Base-by-base conservation (phyloP, 179 eudicot species). In the Silene coronaria region DNA sequence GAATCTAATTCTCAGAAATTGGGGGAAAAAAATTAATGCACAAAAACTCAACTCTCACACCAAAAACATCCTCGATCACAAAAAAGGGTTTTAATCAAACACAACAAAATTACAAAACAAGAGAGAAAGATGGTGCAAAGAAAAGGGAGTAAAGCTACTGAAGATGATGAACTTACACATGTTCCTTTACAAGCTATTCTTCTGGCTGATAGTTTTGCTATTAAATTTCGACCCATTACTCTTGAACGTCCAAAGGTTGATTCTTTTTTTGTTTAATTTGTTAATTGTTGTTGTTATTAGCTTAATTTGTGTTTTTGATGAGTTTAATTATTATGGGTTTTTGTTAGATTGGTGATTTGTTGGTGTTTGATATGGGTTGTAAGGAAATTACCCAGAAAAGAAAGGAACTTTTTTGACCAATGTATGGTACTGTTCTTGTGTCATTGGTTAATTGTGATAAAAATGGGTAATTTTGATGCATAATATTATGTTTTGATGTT, bases 171-270 rank as follows among this genome's bases (percentile, higher is more conserved):
- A 79, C 82, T 91, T 14, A 77, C 84, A 24, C 90, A 85, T 59
- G 91, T 65, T 1, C 88, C 92, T 12, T 82, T 93, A 30, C 97
- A 91, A 78, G 98, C 97, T 61, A 77, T 93, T 70, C 84, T 93
- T 0, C 84, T 93, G 74, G 97, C 97, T 32, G 97, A 93, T 78
- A 89, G 92, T 75, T 93, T 93, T 71, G 87, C 96, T 78, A 90
- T 90, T 66, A 88, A 82, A 77, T 94, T 94, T 70, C 93, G 97
- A 24, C 98, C 98, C 69, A 94, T 94, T 75, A 90, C 98, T 2
- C 93, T 91, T 51, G 97, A 94, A 82, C 92, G 97, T 81, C 96
- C 98, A 58, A 94, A 94, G 85, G 97, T 90, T 73, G 12, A 19
- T 26, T 13, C 75, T 34, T 64, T 60, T 17, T 14, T 3, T 0